These are phyloP conservation scores for Knoxia roxburghii DNA, from an alignment of 257 asterid species.

Conservation along the genomic window DNA sequence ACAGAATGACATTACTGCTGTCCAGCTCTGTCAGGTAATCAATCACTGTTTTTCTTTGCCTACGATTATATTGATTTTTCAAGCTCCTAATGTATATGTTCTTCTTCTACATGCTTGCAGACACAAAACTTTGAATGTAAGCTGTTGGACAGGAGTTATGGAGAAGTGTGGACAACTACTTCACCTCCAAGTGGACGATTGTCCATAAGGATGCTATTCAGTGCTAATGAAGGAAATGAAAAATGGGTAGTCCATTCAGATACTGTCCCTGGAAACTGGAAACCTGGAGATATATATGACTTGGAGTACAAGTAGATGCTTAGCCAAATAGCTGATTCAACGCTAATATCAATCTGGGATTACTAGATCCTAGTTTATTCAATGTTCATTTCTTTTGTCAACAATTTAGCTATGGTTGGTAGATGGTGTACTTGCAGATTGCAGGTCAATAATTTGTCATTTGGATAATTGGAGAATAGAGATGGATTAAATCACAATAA, in stretches of 20 bases:
- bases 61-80: not conserved
- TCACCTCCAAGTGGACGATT: conserved; percentile 69
- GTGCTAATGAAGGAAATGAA: conserved; percentile 57
- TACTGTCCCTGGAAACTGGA: conserved; percentile 67
- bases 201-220: conserved; percentile 66
- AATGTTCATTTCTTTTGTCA: too few species aligned
- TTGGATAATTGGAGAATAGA: too few species aligned
- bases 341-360: too few species aligned
- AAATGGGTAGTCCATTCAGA: conserved; percentile 60
- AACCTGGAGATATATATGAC: conserved; percentile 63
- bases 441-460: too few species aligned
- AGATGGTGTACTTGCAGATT: too few species aligned
- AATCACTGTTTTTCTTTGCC: not conserved
- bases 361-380: too few species aligned
- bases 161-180: conserved; percentile 72
- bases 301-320: conserved; percentile 58
- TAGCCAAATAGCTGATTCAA: conserved; percentile 21
- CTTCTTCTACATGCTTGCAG: conserved; percentile 37
- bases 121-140: conserved; percentile 56
- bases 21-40: conserved; percentile 77
- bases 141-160: conserved; percentile 53
- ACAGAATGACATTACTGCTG: conserved; percentile 61
- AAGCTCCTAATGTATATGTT: too few species aligned
- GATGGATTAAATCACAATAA: not conserved
- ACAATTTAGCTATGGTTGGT: too few species aligned